Percentiles rank a stretch among this genome's conserved stretches.
Evolutionary conservation across 768 basidiomycete species (phyloP).

Genomic region (Boletus vinaceobasis): DNA sequence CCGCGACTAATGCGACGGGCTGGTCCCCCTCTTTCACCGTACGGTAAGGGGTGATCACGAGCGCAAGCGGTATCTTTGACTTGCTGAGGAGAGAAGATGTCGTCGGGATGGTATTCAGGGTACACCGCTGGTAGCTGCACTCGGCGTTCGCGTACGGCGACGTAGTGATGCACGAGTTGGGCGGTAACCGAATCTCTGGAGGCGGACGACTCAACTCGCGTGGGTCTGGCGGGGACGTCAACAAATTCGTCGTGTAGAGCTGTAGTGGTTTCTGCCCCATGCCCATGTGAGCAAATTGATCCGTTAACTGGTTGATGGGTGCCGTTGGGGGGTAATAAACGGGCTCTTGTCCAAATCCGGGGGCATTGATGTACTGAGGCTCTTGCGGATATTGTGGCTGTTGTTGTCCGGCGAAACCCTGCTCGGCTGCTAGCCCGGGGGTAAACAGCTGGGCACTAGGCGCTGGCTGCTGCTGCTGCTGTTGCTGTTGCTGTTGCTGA

Average conservation of each 20-base stretch:
- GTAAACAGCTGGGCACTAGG: slow-evolving; percentile 66
- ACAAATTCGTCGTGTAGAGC: slow-evolving; percentile 85
- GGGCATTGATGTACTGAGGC: slow-evolving; percentile 44
- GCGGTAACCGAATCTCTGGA: slow-evolving; percentile 87
- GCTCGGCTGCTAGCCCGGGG: slow-evolving; percentile 72
- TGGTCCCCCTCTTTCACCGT: slow-evolving; percentile 80
- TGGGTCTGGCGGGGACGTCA: slow-evolving; percentile 91
- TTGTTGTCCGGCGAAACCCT: slow-evolving; percentile 66
- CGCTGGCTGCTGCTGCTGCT: slow-evolving; percentile 31
- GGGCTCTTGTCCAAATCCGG: slow-evolving; percentile 43
- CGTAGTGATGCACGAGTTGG: slow-evolving; percentile 75
- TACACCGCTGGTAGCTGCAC: slow-evolving; percentile 86
- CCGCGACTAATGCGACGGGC: slow-evolving; percentile 84
- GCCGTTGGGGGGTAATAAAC: slow-evolving; percentile 37
- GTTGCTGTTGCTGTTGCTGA: neutral
- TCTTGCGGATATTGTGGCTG: slow-evolving; percentile 44
- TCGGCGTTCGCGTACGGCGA: slow-evolving; percentile 82
- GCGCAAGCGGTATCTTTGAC: slow-evolving; percentile 84
- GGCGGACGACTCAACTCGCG: slow-evolving; percentile 76
- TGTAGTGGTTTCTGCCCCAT: slow-evolving; percentile 76
- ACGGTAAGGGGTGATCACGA: slow-evolving; percentile 89
- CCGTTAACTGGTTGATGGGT: slow-evolving; percentile 60
- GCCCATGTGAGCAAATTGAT: slow-evolving; percentile 90
- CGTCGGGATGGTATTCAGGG: slow-evolving; percentile 90
- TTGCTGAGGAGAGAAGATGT: slow-evolving; percentile 84